Conservation (phyloP, 2,329 filamentous ascomycete genomes). For the Dendrostoma leiphaemia region DNA sequence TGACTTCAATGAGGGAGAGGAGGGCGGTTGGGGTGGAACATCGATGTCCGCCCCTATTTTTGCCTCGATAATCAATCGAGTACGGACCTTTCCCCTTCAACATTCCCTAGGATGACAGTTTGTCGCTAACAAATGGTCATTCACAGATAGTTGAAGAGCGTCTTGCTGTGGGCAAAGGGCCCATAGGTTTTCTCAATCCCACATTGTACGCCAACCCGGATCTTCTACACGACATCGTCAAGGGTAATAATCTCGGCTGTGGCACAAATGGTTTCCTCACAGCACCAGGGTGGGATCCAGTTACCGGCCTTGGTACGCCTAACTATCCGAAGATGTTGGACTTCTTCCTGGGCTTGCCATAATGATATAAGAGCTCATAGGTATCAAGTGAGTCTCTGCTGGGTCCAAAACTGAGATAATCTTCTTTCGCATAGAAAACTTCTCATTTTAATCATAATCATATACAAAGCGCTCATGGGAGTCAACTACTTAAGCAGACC, state of each 20-base stretch:
- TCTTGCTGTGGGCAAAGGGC: neutral
- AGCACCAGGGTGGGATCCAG: neutral
- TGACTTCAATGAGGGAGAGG: neutral
- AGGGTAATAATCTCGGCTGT: neutral
- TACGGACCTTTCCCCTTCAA: neutral
- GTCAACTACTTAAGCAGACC: too few relatives aligned
- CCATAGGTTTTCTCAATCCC: neutral
- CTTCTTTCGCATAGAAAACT: too few relatives aligned
- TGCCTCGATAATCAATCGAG: neutral
- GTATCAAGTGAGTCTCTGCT: too few relatives aligned
- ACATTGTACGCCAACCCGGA: neutral
- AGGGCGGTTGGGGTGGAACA: neutral
- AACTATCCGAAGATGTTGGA: slow-evolving; percentile 19
- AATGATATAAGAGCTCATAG: neutral
- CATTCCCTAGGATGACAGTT: too few relatives aligned
- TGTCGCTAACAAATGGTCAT: neutral
- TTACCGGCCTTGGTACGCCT: slow-evolving; percentile 19
- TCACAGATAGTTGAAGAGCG: neutral
- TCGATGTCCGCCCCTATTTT: neutral
- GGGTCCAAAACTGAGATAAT: too few relatives aligned
- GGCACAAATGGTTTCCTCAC: neutral
- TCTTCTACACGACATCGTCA: neutral
- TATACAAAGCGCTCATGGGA: too few relatives aligned
- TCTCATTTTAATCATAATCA: too few relatives aligned
- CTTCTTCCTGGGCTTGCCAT: slow-evolving; percentile 30